Evolutionary conservation across 1,284 basidiomycete species (phyloP), one percentile per base, ranked within the genome.

Genomic region (Cutaneotrichosporon sp.): DNA sequence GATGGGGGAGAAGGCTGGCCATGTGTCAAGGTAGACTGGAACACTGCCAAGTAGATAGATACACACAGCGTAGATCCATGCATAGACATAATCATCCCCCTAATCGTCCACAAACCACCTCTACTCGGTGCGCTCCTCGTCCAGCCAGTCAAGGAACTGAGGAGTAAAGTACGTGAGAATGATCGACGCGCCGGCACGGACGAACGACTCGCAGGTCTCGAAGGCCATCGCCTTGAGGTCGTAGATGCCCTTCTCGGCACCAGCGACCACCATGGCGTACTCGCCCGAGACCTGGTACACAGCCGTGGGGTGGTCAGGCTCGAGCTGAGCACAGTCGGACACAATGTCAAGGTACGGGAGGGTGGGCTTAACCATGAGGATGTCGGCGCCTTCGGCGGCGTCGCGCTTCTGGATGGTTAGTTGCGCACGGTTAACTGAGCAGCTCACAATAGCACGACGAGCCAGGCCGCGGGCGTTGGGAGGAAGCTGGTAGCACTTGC

Each of bases 351-450:
- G 89, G 82, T 99, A 99, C 0, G 95, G 95, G 62, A 98, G 80
- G 0, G 92, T 86, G 11, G 97, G 97, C 78, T 99, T 99, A 75
- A 99, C 93, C 95, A 99, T 99, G 75, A 99, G 87, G 70, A 99
- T 92, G 77, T 99, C 97, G 18, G 97, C 97, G 24, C 97, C 97
- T 81, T 99, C 95, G n/a, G 76, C 81, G 0, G 87, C 85, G 76
- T 99, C 97, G 49, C 94, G 90, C 83, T 87, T 81, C 93, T 97
- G 75, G 52, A 34, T 1, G 4, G 58, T 62, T 18, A 62, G 22
- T 2, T n/a, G 7, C n/a, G n/a, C n/a, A n/a, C n/a, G 20, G 0
- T 2, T 6, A 4, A 13, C 1, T 36, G 13, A 11, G 16, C 18
- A 5, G 78, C 91, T 75, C 71, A 95, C 90, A 56, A 99, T 92